A percentile compares a stretch with the other conserved stretches of the same genome.
Evolutionary conservation across 805 yeast species (phyloP).

Genomic region (Limtongia smithiae): DNA sequence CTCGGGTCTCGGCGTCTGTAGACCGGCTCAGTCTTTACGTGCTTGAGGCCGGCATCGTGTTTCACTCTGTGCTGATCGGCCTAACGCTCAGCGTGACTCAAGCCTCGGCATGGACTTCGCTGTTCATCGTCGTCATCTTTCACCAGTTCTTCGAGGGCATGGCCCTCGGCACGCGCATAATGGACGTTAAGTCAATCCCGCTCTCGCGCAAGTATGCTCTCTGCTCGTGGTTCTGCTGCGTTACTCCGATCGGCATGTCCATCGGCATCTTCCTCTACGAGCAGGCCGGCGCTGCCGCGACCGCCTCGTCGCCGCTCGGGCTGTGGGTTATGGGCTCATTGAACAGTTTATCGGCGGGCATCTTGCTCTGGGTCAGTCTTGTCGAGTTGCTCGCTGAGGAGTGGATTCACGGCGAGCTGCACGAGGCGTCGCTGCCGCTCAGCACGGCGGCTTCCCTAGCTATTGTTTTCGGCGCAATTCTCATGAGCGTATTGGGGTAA

Average conservation of each 20-base stretch:
- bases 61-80: constrained; percentile 75
- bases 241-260: constrained; percentile 73
- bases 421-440: constrained; percentile 53
- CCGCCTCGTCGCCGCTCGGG: constrained; percentile 13
- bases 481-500: constrained; percentile 70
- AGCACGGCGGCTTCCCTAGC: constrained; percentile 52
- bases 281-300: constrained; percentile 45
- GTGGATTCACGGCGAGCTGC: constrained; percentile 58
- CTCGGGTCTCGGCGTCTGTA: constrained; percentile 12
- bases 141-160: constrained; percentile 86
- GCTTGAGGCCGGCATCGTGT: constrained; percentile 65
- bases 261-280: constrained; percentile 58
- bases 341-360: constrained; percentile 75
- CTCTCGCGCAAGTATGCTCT: constrained; percentile 30
- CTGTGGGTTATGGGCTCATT: constrained; percentile 58
- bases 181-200: constrained; percentile 41
- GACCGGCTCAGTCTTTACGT: constrained; percentile 36
- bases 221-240: constrained; percentile 49
- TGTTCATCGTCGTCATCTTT: constrained; percentile 64
- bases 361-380: constrained; percentile 69
- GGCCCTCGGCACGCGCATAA: constrained; percentile 76
- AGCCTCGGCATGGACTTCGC: constrained; percentile 61
- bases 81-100: constrained; percentile 62
- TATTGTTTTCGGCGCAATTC: constrained; percentile 55
- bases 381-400: constrained; percentile 81